Evolutionary conservation across 495 filamentous ascomycete genomes (phyloP).

Genomic region (Trichocladium uniseriatum): DNA sequence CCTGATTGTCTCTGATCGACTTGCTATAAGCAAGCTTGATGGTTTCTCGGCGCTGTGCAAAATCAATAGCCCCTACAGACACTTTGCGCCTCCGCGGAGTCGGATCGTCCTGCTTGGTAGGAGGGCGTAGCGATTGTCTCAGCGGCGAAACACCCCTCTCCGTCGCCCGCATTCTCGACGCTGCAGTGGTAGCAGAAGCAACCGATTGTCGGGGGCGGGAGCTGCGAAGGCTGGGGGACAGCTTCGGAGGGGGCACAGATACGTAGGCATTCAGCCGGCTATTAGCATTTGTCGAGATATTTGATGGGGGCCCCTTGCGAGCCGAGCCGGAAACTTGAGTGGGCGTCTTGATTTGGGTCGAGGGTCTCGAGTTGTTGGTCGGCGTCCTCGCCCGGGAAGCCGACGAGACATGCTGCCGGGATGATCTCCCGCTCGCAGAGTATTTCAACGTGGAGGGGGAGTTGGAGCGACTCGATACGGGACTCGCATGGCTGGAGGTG

Average conservation of each 20-base stretch:
- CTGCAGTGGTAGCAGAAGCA: constrained; percentile 57
- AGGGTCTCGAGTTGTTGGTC: constrained; percentile 20
- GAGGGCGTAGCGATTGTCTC: constrained; percentile 31
- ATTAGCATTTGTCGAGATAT: constrained; percentile 22
- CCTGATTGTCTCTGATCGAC: constrained; percentile 60
- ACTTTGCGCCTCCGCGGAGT: constrained; percentile 37
- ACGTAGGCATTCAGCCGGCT: constrained; percentile 48
- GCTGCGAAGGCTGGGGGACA: constrained; percentile 65
- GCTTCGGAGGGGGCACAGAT: constrained; percentile 38
- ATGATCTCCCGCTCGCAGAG: constrained; percentile 30
- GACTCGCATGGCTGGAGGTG: constrained; percentile 35
- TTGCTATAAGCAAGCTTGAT: constrained; percentile 76
- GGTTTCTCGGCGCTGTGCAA: constrained; percentile 62
- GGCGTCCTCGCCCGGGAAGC: constrained; percentile 28
- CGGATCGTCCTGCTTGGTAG: constrained; percentile 27
- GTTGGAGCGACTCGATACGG: constrained; percentile 40
- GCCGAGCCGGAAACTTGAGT: constrained; percentile 21
- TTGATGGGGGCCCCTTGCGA: constrained; percentile 25
- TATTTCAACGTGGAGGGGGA: constrained; percentile 39
- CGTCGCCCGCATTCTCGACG: constrained; percentile 50
- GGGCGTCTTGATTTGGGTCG: constrained; percentile 31
- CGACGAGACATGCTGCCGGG: constrained; percentile 24
- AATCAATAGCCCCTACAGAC: constrained; percentile 61
- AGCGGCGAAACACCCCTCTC: constrained; percentile 32
- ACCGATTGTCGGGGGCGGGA: constrained; percentile 74